Base-by-base conservation (phyloP, 176 grass and related monocot genomes). In the Puccinellia tenuiflora region DNA sequence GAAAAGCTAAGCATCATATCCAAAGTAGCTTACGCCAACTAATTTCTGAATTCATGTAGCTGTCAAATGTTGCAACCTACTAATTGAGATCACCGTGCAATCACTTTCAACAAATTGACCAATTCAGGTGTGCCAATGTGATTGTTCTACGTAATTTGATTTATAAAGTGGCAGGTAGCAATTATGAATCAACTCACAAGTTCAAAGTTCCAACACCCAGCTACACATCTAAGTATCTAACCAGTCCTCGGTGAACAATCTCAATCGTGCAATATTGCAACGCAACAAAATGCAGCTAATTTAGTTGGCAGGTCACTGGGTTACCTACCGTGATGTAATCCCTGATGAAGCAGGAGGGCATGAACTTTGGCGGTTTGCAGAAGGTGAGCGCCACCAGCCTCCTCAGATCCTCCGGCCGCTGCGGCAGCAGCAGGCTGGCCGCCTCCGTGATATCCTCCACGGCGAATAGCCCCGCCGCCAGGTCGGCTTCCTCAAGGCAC, bases 311-410 rank as follows among this genome's bases (percentile, higher is more conserved):
- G 68, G 52, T 81, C 83, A 24, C 42, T 28, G 22, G 29, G 8
- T 40, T 35, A 79, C 64, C 43, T 62, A 94, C 92, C 88, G 69
- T 62, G 77, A 94, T 94, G 80, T 94, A 95, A 53, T 95, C 90
- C 47, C 85, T 79, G 64, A 95, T 79, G 81, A 91, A 98, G 82
- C 90, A 95, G 45, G 95, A 88, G 20, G 90, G 95, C 92, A 95
- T 91, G 78, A 98, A 73, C 61, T 46, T 62, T 33, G 88, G 92
- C 0, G 92, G 95, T 3, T 71, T 85, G 87, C 79, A 89, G 52
- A 98, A 98, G 39, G 95, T 95, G 55, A 95, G 76, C 5, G 59
- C 83, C 35, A 98, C 82, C 40, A 98, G 91, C 79, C 73, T 81
- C 74, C 83, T 75, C 31, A 98, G 86, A 72, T 98, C 86, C 61